Evolutionary conservation across 108 stramenopile species (phyloP).

Genomic region (Cyclotella baltica): DNA sequence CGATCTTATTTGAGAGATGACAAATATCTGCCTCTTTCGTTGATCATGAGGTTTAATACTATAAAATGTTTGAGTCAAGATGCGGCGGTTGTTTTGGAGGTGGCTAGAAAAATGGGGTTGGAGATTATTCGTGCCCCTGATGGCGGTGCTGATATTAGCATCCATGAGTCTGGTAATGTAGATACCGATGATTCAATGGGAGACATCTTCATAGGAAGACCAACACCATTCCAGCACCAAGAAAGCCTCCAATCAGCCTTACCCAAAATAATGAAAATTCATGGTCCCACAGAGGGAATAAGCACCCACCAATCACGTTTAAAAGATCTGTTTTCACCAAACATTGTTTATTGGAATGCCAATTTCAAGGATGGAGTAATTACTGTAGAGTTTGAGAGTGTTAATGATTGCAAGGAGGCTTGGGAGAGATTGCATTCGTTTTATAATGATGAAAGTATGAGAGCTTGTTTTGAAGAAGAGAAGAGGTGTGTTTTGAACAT

Average conservation of each 20-base stretch:
- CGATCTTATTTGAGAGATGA: slow-evolving; percentile 31
- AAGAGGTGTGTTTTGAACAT: neutral
- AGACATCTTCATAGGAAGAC: slow-evolving; percentile 18
- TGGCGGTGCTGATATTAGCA: too few species aligned
- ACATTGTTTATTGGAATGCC: neutral
- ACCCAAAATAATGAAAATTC: slow-evolving; percentile 23
- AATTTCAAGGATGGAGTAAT: too few species aligned
- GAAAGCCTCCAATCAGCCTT: slow-evolving; percentile 22
- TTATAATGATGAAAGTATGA: neutral
- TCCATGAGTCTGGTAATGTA: too few species aligned
- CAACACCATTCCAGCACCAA: slow-evolving; percentile 24
- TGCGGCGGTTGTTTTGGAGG: slow-evolving; percentile 11
- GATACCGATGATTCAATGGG: slow-evolving; percentile 2
- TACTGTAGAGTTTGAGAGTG: too few species aligned
- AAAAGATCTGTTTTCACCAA: slow-evolving; percentile 21
- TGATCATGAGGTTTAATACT: slow-evolving; percentile 31
- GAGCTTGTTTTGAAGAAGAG: neutral
- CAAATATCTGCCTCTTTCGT: slow-evolving; percentile 38
- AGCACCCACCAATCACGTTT: slow-evolving; percentile 25
- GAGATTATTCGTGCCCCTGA: too few species aligned
- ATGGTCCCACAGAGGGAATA: slow-evolving; percentile 27
- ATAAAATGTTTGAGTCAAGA: slow-evolving; percentile 20
- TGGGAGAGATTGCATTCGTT: neutral
- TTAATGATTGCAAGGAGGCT: neutral
- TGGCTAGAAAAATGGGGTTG: slow-evolving; percentile 7